These are phyloP conservation scores for Sporothrix variecibatus DNA, from an alignment of 2,329 filamentous ascomycete genomes.

Conservation along the genomic window DNA sequence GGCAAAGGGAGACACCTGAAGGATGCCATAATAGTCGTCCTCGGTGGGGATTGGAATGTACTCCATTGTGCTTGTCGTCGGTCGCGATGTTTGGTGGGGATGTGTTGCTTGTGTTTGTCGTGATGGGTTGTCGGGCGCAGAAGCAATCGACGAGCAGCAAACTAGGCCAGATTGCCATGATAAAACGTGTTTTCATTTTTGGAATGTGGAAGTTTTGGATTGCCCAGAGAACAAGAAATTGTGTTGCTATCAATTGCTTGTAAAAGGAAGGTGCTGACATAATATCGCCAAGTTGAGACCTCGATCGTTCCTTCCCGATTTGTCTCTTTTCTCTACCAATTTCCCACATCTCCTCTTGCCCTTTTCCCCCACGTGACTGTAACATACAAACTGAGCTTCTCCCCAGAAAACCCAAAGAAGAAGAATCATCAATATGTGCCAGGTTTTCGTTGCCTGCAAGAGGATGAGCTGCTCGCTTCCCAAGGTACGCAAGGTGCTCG, in stretches of 20 bases:
- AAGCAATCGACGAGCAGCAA: not conserved
- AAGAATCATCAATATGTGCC: too few relatives aligned
- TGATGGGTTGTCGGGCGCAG: too few relatives aligned
- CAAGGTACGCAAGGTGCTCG: too few relatives aligned
- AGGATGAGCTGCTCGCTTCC: too few relatives aligned
- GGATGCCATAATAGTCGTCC: not conserved
- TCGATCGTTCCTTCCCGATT: not conserved
- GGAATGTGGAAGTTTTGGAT: not conserved
- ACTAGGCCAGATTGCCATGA: not conserved
- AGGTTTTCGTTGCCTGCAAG: too few relatives aligned
- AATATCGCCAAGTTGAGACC: not conserved
- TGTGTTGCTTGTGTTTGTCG: not conserved
- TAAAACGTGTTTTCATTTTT: not conserved
- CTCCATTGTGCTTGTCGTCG: not conserved
- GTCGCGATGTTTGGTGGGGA: not conserved
- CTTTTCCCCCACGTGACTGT: too few relatives aligned
- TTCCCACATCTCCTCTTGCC: too few relatives aligned
- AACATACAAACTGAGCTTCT: too few relatives aligned
- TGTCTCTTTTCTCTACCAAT: not conserved
- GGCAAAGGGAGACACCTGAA: not conserved
- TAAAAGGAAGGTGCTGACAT: not conserved
- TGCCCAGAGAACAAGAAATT: not conserved
- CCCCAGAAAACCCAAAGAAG: too few relatives aligned
- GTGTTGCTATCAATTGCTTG: not conserved
- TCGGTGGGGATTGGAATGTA: not conserved